These are phyloP conservation scores for Hyaloperonospora arabidopsidis DNA, from an alignment of 352 stramenopile species.

Conservation along the genomic window DNA sequence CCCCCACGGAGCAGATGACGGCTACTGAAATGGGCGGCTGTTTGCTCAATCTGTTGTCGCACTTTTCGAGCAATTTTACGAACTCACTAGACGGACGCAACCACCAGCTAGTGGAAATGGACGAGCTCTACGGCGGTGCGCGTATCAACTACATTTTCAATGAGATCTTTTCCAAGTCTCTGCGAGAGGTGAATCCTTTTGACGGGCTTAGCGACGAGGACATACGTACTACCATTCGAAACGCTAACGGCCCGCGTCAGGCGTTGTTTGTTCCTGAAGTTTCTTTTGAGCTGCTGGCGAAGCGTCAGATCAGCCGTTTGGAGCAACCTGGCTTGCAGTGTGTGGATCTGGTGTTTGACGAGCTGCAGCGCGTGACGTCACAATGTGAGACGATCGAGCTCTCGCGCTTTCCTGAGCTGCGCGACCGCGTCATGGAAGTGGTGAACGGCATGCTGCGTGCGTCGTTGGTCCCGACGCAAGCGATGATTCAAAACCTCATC, in stretches of 20 bases:
- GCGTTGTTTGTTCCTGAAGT: constrained; percentile 98
- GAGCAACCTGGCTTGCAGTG: constrained; percentile 95
- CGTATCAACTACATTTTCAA: constrained; percentile 99
- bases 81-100: constrained; percentile 86
- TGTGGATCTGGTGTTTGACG: constrained; percentile 97
- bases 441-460: constrained; percentile 85
- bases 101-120: constrained; percentile 79
- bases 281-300: constrained; percentile 96
- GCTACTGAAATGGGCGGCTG: constrained; percentile 89
- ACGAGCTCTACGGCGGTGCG: constrained; percentile 93
- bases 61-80: constrained; percentile 86
- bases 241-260: constrained; percentile 95
- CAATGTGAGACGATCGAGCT: constrained; percentile 95
- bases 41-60: constrained; percentile 92
- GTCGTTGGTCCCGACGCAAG: constrained; percentile 69
- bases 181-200: constrained; percentile 92
- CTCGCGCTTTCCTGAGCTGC: constrained; percentile 90
- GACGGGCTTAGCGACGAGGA: constrained; percentile 97
- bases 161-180: constrained; percentile 89
- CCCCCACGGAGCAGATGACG: constrained; percentile 80
- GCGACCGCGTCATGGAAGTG: constrained; percentile 93
- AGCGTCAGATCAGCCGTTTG: constrained; percentile 94
- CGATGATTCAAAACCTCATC: constrained; percentile 98
- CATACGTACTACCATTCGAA: constrained; percentile 98
- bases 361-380: constrained; percentile 93